A percentile compares a stretch with the other conserved stretches of the same genome.
phyloP scores from a whole-genome alignment of 148 eudicot genomes.

The Amaranthus hypochondriacus region DNA sequence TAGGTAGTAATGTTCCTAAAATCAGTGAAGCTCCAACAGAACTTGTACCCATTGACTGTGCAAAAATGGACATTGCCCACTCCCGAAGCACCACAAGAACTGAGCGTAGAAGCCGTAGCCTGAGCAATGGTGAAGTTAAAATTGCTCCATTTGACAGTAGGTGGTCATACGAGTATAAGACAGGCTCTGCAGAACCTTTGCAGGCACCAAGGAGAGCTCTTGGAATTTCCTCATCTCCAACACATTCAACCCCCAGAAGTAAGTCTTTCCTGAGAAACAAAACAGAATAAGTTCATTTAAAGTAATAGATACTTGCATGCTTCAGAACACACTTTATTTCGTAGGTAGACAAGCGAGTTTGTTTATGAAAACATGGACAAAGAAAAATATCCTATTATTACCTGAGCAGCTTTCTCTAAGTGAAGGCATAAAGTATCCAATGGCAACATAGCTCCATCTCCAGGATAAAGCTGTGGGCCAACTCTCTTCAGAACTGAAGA shows the following conservation, averaged over 20 bases:
- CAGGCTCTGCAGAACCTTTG: slow-evolving; percentile 90
- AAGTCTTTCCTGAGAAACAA: slow-evolving; percentile 52
- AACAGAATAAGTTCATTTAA: background rate
- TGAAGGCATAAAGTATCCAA: slow-evolving; percentile 90
- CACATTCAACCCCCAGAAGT: slow-evolving; percentile 59
- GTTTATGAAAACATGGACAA: slow-evolving; percentile 4
- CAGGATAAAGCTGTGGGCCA: slow-evolving; percentile 87
- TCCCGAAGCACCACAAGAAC: slow-evolving; percentile 75
- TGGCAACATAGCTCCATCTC: slow-evolving; percentile 80
- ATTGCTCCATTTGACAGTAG: slow-evolving; percentile 77
- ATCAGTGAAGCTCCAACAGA: slow-evolving; percentile 84
- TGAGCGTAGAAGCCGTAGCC: slow-evolving; percentile 80
- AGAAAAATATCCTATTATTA: slow-evolving; percentile 24
- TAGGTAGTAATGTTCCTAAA: slow-evolving; percentile 60
- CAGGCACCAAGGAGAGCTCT: slow-evolving; percentile 89
- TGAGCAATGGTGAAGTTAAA: slow-evolving; percentile 66
- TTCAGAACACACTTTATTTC: background rate
- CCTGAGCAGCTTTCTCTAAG: slow-evolving; percentile 97
- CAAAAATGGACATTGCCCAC: slow-evolving; percentile 80
- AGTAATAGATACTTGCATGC: background rate
- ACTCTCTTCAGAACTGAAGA: slow-evolving; percentile 87
- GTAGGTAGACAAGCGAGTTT: background rate
- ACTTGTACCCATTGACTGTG: slow-evolving; percentile 79
- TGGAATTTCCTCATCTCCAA: slow-evolving; percentile 90
- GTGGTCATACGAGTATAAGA: slow-evolving; percentile 77